Percentiles rank a stretch among this genome's conserved stretches.
Conservation (phyloP, 2,329 filamentous ascomycete genomes). For the Diaporthe aspalathi region DNA sequence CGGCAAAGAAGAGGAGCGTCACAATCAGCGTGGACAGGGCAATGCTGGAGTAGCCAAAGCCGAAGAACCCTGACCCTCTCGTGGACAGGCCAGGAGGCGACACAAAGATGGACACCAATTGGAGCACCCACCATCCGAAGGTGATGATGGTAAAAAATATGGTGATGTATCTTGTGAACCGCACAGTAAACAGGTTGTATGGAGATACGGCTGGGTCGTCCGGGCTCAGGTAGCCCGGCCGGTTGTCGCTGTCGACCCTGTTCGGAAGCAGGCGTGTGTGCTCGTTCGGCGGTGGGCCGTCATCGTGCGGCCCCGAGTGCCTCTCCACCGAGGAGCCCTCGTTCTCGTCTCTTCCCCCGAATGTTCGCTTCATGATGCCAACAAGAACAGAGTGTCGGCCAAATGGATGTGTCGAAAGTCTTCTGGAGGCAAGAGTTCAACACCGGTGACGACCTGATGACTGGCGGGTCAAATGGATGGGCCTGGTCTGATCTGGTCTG, state of each 20-base stretch:
- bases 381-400: background rate
- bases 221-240: constrained; percentile 72
- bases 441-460: background rate
- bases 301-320: constrained; percentile 40
- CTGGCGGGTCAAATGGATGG: background rate
- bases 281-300: constrained; percentile 55
- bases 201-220: constrained; percentile 89
- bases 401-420: background rate
- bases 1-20: constrained; percentile 86
- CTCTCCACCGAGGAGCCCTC: constrained; percentile 46
- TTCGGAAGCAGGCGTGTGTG: constrained; percentile 77
- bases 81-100: constrained; percentile 88
- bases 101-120: constrained; percentile 91
- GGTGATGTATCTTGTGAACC: constrained; percentile 81
- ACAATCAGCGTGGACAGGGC: constrained; percentile 81
- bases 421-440: background rate
- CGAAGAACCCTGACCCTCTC: constrained; percentile 91
- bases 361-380: constrained; percentile 34
- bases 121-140: constrained; percentile 91
- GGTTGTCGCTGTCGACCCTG: constrained; percentile 64
- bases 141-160: constrained; percentile 79
- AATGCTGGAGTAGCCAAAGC: constrained; percentile 85
- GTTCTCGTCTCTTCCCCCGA: constrained; percentile 39
- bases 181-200: constrained; percentile 94
- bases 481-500: background rate